phyloP scores from a whole-genome alignment of 106 monocot genomes.

The Dendrobium huoshanense region DNA sequence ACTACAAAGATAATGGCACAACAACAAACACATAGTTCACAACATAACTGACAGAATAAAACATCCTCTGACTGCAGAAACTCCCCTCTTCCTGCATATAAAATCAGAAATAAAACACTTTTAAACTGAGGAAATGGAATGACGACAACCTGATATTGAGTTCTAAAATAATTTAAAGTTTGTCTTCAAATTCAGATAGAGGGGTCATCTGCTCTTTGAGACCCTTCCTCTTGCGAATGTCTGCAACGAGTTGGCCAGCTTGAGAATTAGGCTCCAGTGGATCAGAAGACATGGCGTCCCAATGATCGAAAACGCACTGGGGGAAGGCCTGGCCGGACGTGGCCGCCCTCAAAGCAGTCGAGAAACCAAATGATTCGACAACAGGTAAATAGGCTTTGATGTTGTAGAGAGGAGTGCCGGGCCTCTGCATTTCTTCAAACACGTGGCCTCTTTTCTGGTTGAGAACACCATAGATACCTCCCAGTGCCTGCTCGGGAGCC shows the following conservation, averaged over 20 bases:
- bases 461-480: constrained; percentile 35
- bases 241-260: constrained; percentile 9
- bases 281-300: constrained; percentile 31
- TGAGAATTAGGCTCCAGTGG: constrained; percentile 21
- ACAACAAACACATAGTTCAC: background rate
- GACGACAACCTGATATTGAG: too few relatives aligned
- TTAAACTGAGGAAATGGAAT: too few relatives aligned
- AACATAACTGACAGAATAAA: background rate
- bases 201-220: constrained; percentile 43
- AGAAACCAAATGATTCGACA: constrained; percentile 29
- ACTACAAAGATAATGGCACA: too few relatives aligned
- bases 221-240: constrained; percentile 50
- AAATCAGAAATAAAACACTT: too few relatives aligned
- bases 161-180: constrained; percentile 16
- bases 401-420: constrained; percentile 29
- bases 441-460: constrained; percentile 38
- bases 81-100: too few relatives aligned
- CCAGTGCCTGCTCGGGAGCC: constrained; percentile 33
- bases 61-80: too few relatives aligned
- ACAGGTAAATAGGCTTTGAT: constrained; percentile 43
- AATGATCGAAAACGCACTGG: constrained; percentile 40
- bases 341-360: constrained; percentile 20
- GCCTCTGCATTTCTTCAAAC: constrained; percentile 32
- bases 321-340: constrained; percentile 47
- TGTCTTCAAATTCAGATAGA: constrained; percentile 30